These are phyloP conservation scores for Steccherinum ochraceum DNA, from an alignment of 768 basidiomycete genomes.

Conservation along the genomic window DNA sequence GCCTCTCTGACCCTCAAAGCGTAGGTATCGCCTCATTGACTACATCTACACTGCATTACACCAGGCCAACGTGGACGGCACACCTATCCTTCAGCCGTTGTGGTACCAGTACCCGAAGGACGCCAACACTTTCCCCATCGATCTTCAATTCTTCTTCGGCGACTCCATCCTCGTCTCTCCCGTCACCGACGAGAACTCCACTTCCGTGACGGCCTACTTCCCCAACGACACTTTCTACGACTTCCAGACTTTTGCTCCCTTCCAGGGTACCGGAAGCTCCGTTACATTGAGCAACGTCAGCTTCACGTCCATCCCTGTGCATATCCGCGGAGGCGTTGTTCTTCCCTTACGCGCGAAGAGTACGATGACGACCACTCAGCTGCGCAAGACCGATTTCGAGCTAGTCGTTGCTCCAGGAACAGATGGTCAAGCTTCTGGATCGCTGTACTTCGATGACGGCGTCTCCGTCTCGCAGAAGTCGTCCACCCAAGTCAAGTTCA, in stretches of 20 bases:
- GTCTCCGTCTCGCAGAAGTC: conserved; percentile 32
- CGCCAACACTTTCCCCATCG: conserved; percentile 48
- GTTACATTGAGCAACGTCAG: conserved; percentile 41
- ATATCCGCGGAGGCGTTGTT: conserved; percentile 54
- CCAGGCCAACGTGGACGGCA: conserved; percentile 48
- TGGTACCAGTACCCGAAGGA: conserved; percentile 68
- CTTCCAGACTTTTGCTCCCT: conserved; percentile 42
- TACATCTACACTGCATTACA: conserved; percentile 72
- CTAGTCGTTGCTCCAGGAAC: conserved; percentile 52
- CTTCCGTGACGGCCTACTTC: conserved; percentile 54
- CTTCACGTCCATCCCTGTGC: conserved; percentile 54
- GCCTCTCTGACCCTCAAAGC: neutral
- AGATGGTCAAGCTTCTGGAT: conserved; percentile 45
- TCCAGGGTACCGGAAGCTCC: conserved; percentile 40
- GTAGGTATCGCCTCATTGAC: conserved; percentile 60
- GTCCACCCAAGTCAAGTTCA: conserved; percentile 25
- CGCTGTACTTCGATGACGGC: conserved; percentile 62
- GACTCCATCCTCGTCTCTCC: conserved; percentile 63
- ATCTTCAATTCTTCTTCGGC: conserved; percentile 67
- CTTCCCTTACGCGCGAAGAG: conserved; percentile 49
- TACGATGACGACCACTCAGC: conserved; percentile 54
- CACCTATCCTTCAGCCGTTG: conserved; percentile 56
- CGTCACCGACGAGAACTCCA: conserved; percentile 54
- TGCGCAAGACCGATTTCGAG: conserved; percentile 53
- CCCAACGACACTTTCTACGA: conserved; percentile 64